Evolutionary conservation across 192 early-diverging fungal species (phyloP), one percentile per base, ranked within the genome.

Genomic region (Coemansia sp.): DNA sequence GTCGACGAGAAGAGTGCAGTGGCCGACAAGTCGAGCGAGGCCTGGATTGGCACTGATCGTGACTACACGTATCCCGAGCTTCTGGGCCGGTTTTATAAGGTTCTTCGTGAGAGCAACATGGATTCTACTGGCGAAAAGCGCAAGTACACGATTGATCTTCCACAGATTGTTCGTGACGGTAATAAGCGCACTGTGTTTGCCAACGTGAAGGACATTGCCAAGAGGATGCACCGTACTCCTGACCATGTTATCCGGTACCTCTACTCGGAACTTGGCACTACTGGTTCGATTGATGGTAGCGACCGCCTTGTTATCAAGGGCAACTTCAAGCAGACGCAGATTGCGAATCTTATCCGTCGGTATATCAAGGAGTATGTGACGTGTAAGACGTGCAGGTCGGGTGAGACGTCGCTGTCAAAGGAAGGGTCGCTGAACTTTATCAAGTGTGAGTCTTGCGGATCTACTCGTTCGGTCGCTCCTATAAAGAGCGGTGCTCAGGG

Each of bases 341-440:
- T 99, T 68, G 98, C 98, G 80, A 96, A 90, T 69, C 94, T 99
- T 42, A 85, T 99, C 68, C 95, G 96, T 74, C 90, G 90, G 61
- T 99, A 99, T 72, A 97, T 99, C 85, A 91, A 91, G 55, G 96
- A 99, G 78, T 99, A 99, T 62, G 96, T 99, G 21, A 93, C 95
- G 12, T 99, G 98, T 87, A 99, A 99, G 86, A 97, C 95, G 26
- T 99, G 98, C 88, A 97, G 96, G 77, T 93, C 90, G 13, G 89
- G 91, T 26, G 93, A 99, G 60, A 98, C 98, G 19, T 86, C 94
- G 11, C 73, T 99, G 74, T 92, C 88, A 40, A 98, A 98, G 87
- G 96, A 99, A 67, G 95, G 95, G 82, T 89, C 95, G 72, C 82
- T 99, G 66, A 94, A 89, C 83, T 99, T 98, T 87, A 77, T 98